Base-by-base conservation (phyloP, 371 early-diverging fungal genomes). In the Mucor saturninus region DNA sequence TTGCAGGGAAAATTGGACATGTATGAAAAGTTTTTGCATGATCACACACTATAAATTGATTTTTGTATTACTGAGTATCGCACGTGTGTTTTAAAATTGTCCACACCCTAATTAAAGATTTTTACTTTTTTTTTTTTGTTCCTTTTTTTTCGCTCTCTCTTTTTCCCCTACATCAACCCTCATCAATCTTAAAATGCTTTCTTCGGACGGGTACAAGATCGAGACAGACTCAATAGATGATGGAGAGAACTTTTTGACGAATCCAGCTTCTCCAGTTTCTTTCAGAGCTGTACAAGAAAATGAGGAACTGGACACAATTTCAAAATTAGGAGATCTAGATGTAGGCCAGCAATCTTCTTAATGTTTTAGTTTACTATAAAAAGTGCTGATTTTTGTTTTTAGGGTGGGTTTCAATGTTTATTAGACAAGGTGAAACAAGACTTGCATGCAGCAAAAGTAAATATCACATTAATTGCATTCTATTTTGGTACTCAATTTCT, bases 351-450 rank as follows among this genome's bases (percentile, higher is more conserved):
- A 8, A 35, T 35, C 35, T 35, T 35, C 6, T 35, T 1, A 21
- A 4, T 35, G 35, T 35, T 35, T 35, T 35, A 1, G 8, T 2
- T 8, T 8, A 8, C 21, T 35, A 35, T 35, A 6, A 35, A 0
- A 6, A 35, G 35, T 35, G 8, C 1, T 35, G 35, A 8, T 21
- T 21, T 21, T 21, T 21, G 21, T 21, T 21, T n/a, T 0, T 54
- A 77, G 80, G 66, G 70, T 43, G 80, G 80, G 13, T 69, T 80
- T 42, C 71, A 70, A 32, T 69, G 73, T 58, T 45, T 81, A 45
- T 59, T 80, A 31, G 78, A 80, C 42, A 76, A 76, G 64, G 80
- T 81, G 11, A 81, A 81, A 64, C 54, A 65, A 4, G 78, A 81
- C 56, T 60, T 73, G 58, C 73, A 73, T 13, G 65, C 74, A 21